Evolutionary conservation across 1,139 yeast genomes (phyloP).

Genomic region (Entelexis paramagnoliae): DNA sequence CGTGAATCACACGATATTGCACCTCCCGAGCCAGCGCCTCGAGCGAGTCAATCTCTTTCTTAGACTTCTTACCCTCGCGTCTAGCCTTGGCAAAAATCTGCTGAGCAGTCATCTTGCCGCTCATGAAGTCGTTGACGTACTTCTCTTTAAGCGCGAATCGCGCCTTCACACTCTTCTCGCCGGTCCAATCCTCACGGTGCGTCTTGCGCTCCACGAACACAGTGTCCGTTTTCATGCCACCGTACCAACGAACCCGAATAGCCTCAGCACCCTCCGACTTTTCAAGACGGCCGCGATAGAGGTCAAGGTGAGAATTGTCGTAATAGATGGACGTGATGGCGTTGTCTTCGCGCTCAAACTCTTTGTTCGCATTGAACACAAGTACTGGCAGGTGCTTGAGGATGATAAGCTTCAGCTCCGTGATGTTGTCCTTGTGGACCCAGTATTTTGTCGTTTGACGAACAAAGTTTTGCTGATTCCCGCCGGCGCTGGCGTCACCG

Average conservation of each 20-base stretch:
- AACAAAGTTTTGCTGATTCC: constrained; percentile 92
- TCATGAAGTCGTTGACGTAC: constrained; percentile 71
- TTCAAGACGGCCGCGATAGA: constrained; percentile 86
- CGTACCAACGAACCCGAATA: constrained; percentile 95
- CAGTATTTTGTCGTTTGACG: constrained; percentile 97
- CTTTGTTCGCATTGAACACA: constrained; percentile 92
- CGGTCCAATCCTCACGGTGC: constrained; percentile 99
- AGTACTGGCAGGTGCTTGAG: constrained; percentile 91
- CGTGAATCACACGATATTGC: constrained; percentile 77
- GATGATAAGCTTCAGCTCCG: constrained; percentile 88
- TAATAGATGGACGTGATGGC: constrained; percentile 95
- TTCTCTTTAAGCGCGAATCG: constrained; percentile 87
- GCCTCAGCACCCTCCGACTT: constrained; percentile 99
- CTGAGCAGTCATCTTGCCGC: constrained; percentile 73
- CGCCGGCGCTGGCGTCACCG: constrained; percentile 96
- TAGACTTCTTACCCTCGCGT: constrained; percentile 79
- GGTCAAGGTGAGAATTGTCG: constrained; percentile 78
- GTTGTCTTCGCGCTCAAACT: constrained; percentile 84
- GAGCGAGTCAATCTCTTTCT: constrained; percentile 78
- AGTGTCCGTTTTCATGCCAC: constrained; percentile 88
- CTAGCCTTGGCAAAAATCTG: constrained; percentile 89
- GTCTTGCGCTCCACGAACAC: constrained; percentile 95
- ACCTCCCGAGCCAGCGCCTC: constrained; percentile 88
- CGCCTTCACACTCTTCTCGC: constrained; percentile 96
- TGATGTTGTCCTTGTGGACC: constrained; percentile 98